These are phyloP conservation scores for Mikania micrantha DNA, from an alignment of 129 eudicot genomes.

Conservation along the genomic window DNA sequence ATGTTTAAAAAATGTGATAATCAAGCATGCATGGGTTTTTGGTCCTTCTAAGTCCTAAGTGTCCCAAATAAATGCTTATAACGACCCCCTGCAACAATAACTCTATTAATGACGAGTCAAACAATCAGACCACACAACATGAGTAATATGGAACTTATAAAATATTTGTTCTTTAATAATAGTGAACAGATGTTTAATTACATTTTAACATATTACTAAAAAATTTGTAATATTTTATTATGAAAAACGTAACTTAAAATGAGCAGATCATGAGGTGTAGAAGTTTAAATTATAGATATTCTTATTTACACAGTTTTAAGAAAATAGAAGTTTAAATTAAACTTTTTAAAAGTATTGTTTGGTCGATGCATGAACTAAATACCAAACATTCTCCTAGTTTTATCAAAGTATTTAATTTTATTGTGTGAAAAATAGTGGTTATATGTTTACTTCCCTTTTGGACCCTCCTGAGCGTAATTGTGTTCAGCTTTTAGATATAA, in stretches of 20 bases:
- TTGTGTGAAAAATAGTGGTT: neutral
- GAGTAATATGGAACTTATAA: neutral
- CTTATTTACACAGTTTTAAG: too few species aligned
- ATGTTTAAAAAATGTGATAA: too few species aligned
- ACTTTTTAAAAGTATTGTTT: too few species aligned
- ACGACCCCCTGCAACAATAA: neutral
- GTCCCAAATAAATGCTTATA: neutral
- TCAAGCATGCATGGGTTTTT: neutral
- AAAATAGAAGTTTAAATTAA: too few species aligned
- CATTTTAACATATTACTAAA: too few species aligned
- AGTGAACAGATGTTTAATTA: neutral
- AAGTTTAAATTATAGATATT: too few species aligned
- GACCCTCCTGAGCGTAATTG: conserved; percentile 14
- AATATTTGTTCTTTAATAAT: neutral
- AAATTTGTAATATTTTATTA: too few species aligned
- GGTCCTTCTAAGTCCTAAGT: neutral
- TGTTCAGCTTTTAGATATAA: conserved; percentile 18
- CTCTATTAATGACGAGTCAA: neutral
- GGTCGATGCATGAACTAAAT: too few species aligned
- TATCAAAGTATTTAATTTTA: neutral
- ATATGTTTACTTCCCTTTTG: neutral
- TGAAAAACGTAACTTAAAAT: too few species aligned
- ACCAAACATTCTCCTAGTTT: neutral
- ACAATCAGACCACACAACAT: too few species aligned
- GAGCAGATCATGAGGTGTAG: too few species aligned